Percentiles rank a stretch among this genome's conserved stretches.
Conservation (phyloP, 129 eudicot species). For the Flaveria bidentis region DNA sequence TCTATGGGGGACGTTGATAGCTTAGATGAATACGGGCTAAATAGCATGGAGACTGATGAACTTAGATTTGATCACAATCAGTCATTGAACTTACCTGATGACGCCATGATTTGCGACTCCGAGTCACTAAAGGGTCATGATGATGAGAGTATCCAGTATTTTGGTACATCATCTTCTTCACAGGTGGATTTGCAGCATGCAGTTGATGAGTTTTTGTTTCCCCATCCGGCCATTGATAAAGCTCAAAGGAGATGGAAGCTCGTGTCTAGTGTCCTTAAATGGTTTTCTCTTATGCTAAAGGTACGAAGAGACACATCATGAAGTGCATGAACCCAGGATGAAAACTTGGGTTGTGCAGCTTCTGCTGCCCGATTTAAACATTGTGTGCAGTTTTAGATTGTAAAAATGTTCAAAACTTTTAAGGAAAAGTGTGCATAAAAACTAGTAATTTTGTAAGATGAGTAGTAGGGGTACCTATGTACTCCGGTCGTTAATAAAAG, state of each 20-base stretch:
- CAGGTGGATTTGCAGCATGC: constrained; percentile 47
- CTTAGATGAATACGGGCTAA: constrained; percentile 50
- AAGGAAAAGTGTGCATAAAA: constrained; percentile 25
- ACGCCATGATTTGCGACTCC: constrained; percentile 44
- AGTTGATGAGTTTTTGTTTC: constrained; percentile 42
- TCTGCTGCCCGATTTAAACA: constrained; percentile 35
- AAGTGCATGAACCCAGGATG: constrained; percentile 26
- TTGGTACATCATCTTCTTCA: constrained; percentile 41
- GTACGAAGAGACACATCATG: constrained; percentile 35
- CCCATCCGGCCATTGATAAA: constrained; percentile 45
- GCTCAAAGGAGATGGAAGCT: constrained; percentile 70
- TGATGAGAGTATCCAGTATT: constrained; percentile 44
- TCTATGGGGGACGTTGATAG: constrained; percentile 36
- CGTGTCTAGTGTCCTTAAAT: constrained; percentile 51
- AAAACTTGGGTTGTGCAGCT: constrained; percentile 13
- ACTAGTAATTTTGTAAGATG: constrained; percentile 24
- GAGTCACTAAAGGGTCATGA: constrained; percentile 35
- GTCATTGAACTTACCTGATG: constrained; percentile 29
- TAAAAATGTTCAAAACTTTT: constrained; percentile 15
- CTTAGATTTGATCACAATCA: constrained; percentile 51
- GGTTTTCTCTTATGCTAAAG: constrained; percentile 43
- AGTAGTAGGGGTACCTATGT: constrained; percentile 8
- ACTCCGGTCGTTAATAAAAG: background rate
- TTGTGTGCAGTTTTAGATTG: constrained; percentile 43
- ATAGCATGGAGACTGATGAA: constrained; percentile 51